These are phyloP conservation scores for Colletotrichum tofieldiae DNA, from an alignment of 2,329 filamentous ascomycete genomes.

Conservation along the genomic window DNA sequence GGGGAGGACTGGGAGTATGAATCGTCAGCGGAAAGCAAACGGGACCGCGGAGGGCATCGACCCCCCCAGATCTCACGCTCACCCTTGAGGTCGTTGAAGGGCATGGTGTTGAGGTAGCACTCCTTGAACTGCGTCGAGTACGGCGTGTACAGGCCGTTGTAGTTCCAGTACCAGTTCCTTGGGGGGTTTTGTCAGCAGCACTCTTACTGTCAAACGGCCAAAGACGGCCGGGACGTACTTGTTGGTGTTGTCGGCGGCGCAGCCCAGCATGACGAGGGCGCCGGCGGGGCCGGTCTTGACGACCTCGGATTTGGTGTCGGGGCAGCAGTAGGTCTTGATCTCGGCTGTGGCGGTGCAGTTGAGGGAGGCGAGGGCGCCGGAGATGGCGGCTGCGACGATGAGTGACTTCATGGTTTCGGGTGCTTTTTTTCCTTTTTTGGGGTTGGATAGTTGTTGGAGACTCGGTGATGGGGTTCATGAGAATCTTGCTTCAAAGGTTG, in stretches of 20 bases:
- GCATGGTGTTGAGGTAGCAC: slow-evolving; percentile 41
- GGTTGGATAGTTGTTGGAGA: background rate
- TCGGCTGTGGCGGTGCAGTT: slow-evolving; percentile 40
- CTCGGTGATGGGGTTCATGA: background rate
- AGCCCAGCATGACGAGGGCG: slow-evolving; percentile 40
- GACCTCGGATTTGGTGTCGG: slow-evolving; percentile 40
- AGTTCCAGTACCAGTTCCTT: slow-evolving; percentile 44
- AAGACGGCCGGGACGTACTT: slow-evolving; percentile 13
- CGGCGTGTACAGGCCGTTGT: slow-evolving; percentile 43
- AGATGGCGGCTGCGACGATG: slow-evolving; percentile 13
- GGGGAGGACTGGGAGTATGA: slow-evolving; percentile 27
- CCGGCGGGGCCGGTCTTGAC: slow-evolving; percentile 41
- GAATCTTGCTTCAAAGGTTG: background rate
- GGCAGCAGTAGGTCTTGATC: slow-evolving; percentile 44
- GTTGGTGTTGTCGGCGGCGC: slow-evolving; percentile 40
- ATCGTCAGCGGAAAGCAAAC: background rate
- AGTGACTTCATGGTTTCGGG: slow-evolving; percentile 29
- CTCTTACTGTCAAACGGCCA: too few species aligned
- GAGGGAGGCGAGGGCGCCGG: slow-evolving; percentile 40
- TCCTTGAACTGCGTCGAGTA: slow-evolving; percentile 42
- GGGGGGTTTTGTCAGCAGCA: background rate
- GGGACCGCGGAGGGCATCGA: background rate
- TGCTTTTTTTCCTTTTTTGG: background rate
- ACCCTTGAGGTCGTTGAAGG: slow-evolving; percentile 42
- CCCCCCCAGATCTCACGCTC: background rate